Evolutionary conservation across 345 rosid genomes (phyloP).

Genomic region (Salix caprea): DNA sequence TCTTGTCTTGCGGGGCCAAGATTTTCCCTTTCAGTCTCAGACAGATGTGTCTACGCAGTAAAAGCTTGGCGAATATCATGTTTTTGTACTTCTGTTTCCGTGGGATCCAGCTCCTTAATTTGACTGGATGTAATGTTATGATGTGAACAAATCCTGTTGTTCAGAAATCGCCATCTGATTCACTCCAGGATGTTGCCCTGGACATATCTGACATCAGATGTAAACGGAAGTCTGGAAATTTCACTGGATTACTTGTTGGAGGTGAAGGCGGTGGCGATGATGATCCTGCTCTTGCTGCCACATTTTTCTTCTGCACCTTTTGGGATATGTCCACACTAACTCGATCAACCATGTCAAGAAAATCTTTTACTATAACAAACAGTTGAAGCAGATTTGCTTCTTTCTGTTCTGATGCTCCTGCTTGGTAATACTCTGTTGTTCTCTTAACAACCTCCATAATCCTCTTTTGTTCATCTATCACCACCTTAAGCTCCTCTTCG

Average conservation of each 20-base stretch:
- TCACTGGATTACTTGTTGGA: conserved; percentile 24
- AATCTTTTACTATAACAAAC: conserved; percentile 69
- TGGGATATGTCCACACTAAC: conserved; percentile 53
- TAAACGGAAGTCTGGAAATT: conserved; percentile 37
- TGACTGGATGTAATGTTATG: neutral
- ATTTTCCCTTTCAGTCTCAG: too few species aligned
- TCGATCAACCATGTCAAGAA: conserved; percentile 76
- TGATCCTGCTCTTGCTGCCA: conserved; percentile 17
- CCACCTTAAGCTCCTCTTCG: conserved; percentile 52
- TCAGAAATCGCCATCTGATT: conserved; percentile 50
- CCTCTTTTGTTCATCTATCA: conserved; percentile 51
- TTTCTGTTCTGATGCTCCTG: conserved; percentile 46
- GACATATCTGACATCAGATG: conserved; percentile 41
- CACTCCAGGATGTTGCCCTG: conserved; percentile 35
- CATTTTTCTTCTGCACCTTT: conserved; percentile 44
- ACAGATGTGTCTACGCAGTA: neutral
- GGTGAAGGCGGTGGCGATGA: conserved; percentile 18
- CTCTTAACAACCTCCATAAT: conserved; percentile 59
- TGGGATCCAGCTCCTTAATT: neutral
- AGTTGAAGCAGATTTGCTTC: conserved; percentile 45
- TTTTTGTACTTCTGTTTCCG: neutral
- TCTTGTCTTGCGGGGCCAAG: too few species aligned
- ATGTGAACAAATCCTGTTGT: neutral
- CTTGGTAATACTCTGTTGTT: conserved; percentile 75
- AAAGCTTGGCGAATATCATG: neutral